Base-by-base conservation (phyloP, 2,329 filamentous ascomycete species). In the Simplicillium sp. region DNA sequence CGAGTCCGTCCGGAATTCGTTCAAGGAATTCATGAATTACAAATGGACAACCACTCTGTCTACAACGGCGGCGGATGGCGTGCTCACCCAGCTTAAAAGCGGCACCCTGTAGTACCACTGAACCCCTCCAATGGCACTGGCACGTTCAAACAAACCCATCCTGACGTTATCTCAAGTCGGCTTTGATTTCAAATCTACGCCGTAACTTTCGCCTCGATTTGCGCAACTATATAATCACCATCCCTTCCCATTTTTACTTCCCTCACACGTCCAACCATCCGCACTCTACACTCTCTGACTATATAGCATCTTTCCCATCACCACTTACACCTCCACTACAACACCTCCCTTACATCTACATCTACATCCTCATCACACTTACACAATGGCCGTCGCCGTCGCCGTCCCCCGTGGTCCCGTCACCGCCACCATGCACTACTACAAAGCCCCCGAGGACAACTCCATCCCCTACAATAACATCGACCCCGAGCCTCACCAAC, bases 381-480 rank as follows among this genome's bases (percentile, higher is more conserved):
- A 38, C 9, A 48, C 40, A 50, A 42, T 69, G 65, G 60, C 64
- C 48, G 59, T 65, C 51, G 50, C 62, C 34, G 57, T 61, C 35
- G 37, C 48, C n/a, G 54, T 71, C 11, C 71, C 72, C 32, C 64
- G 76, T 43, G 84, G 84, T 46, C 67, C 76, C 48, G 75, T 84
- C 44, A 68, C 67, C 36, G 73, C 81, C 9, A 60, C 58, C n/a
- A 66, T 89, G 28, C 73, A 77, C 62, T 89, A 82, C 69, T 86
- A 75, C 62, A 49, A 57, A 11, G 69, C 74, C 0, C 82, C 84
- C 0, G 48, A 66, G 3, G 77, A 85, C 58, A 71, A 75, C 50
- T 62, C 70, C 9, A 54, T 53, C 1, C 82, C 83, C 17, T 82
- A 73, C 67, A 78, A 82, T 63, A 78, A 79, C 58, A 80, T 87